Conservation (phyloP, 306 rosid genomes). For the Biancaea sappan region DNA sequence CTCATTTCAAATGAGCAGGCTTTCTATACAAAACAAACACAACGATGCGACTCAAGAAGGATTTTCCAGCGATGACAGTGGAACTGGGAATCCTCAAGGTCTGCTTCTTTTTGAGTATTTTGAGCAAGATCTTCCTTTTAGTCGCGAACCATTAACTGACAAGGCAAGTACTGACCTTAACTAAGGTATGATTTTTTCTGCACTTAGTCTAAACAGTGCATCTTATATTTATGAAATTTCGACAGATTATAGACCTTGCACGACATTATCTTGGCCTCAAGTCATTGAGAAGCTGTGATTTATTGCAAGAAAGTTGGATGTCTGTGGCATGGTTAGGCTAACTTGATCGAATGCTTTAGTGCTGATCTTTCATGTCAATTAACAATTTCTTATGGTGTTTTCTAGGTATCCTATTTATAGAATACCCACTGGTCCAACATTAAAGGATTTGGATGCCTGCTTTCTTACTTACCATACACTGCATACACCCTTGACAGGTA, state of each 20-base stretch:
- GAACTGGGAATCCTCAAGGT: slow-evolving; percentile 55
- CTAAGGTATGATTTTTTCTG: slow-evolving; percentile 23
- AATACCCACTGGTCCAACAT: neutral
- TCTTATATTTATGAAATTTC: slow-evolving; percentile 35
- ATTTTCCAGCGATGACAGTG: slow-evolving; percentile 76
- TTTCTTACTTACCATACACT: slow-evolving; percentile 87
- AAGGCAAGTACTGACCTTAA: slow-evolving; percentile 55
- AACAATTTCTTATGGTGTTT: neutral
- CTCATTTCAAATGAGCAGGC: slow-evolving; percentile 41
- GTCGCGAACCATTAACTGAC: slow-evolving; percentile 85
- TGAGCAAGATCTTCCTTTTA: slow-evolving; percentile 73
- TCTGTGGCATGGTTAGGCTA: neutral
- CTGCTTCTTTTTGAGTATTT: slow-evolving; percentile 72
- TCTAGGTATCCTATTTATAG: neutral
- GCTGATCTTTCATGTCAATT: neutral
- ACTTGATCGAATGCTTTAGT: neutral
- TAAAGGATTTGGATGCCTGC: slow-evolving; percentile 50
- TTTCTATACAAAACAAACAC: slow-evolving; percentile 51
- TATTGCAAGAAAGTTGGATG: neutral
- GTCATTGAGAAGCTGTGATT: neutral
- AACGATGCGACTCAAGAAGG: slow-evolving; percentile 48
- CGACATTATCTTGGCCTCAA: slow-evolving; percentile 45
- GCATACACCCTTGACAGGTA: slow-evolving; percentile 77
- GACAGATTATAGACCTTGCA: slow-evolving; percentile 83
- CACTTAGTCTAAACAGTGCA: slow-evolving; percentile 17